Conservation (phyloP, 441 rosid genomes). For the Erysimum pusillum region DNA sequence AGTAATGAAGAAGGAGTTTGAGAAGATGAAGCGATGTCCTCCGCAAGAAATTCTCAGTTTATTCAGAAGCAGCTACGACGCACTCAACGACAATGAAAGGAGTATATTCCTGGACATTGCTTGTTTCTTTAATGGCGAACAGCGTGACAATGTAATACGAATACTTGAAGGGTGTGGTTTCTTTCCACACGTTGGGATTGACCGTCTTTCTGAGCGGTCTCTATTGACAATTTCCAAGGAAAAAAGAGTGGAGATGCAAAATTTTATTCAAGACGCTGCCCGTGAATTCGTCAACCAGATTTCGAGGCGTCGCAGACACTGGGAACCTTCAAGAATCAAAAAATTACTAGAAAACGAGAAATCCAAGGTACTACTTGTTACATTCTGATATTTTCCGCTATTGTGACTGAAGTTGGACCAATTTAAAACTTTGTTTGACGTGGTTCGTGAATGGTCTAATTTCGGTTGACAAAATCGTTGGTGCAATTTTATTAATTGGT, state of each 20-base stretch:
- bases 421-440: no score
- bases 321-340: constrained; percentile 4
- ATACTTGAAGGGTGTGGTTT: neutral
- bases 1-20: neutral
- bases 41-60: neutral
- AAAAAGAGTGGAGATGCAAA: neutral
- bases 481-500: no score
- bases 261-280: neutral
- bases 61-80: neutral
- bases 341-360: neutral
- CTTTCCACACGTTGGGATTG: neutral
- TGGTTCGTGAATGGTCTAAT: no score
- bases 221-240: neutral
- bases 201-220: neutral
- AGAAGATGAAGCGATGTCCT: neutral
- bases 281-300: neutral
- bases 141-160: neutral
- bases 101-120: neutral
- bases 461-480: no score
- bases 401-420: no score
- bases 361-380: neutral
- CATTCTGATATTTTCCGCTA: neutral
- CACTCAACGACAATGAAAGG: neutral
- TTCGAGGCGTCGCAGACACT: constrained; percentile 34
- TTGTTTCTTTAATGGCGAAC: neutral